Evolutionary conservation across 2,329 filamentous ascomycete genomes (phyloP).

Genomic region (Sordariomycetes sp.): DNA sequence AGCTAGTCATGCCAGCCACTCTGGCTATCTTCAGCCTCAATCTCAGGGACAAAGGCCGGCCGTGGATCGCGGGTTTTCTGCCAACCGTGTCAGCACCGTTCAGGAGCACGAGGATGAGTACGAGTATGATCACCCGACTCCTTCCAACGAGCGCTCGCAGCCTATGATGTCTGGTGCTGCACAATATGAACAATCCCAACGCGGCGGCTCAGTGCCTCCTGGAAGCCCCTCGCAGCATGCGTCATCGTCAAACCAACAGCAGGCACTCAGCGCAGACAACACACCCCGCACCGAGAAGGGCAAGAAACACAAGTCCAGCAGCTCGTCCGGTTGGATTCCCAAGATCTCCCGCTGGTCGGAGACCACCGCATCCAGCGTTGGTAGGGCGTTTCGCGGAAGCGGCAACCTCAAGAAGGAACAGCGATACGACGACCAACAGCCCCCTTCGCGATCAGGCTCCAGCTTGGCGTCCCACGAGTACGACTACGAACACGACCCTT

Average conservation of each 20-base stretch:
- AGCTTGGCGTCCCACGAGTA: slow-evolving; percentile 62
- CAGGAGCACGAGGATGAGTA: slow-evolving; percentile 74
- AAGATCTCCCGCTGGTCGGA: slow-evolving; percentile 98
- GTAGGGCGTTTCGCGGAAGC: slow-evolving; percentile 66
- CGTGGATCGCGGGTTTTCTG: slow-evolving; percentile 51
- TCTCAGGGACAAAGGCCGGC: slow-evolving; percentile 45
- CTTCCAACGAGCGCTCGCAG: slow-evolving; percentile 29
- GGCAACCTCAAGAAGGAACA: slow-evolving; percentile 39
- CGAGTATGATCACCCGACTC: slow-evolving; percentile 39
- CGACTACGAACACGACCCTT: slow-evolving; percentile 42
- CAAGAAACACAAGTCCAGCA: slow-evolving; percentile 82
- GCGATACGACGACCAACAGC: slow-evolving; percentile 48
- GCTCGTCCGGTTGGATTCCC: slow-evolving; percentile 70
- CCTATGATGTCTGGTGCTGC: slow-evolving; percentile 6
- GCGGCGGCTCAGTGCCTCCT: slow-evolving; percentile 44
- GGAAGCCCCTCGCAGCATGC: slow-evolving; percentile 49
- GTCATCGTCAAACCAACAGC: slow-evolving; percentile 23
- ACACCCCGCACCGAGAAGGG: slow-evolving; percentile 66
- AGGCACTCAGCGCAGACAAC: slow-evolving; percentile 60
- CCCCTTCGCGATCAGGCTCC: slow-evolving; percentile 68
- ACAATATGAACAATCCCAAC: slow-evolving; percentile 17
- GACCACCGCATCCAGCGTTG: slow-evolving; percentile 82
- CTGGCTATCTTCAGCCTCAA: too few species aligned
- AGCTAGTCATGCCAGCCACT: slow-evolving; percentile 63
- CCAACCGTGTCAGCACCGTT: slow-evolving; percentile 84